Percentiles rank a stretch among this genome's conserved stretches.
Conservation (phyloP, 345 rosid genomes). For the Brassica incana region DNA sequence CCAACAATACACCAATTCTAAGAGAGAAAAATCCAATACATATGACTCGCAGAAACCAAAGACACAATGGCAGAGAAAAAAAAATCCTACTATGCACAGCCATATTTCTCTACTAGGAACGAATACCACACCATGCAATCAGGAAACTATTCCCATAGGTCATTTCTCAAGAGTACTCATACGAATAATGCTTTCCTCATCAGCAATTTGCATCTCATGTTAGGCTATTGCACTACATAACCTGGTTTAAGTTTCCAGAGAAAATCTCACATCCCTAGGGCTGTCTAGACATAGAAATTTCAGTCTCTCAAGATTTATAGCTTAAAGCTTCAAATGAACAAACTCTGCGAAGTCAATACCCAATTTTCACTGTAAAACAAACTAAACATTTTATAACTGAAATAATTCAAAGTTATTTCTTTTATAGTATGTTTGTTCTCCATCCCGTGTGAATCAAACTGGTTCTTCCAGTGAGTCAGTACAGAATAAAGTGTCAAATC, state of each 20-base stretch:
- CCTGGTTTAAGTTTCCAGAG: background rate
- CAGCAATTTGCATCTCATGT: conserved; percentile 4
- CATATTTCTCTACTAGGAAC: background rate
- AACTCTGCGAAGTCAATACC: background rate
- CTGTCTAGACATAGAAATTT: background rate
- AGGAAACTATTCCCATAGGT: background rate
- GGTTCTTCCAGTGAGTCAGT: background rate
- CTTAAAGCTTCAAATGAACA: conserved; percentile 1
- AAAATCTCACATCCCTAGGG: background rate
- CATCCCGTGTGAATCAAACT: background rate
- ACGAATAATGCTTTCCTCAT: conserved; percentile 2
- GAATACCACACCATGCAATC: background rate
- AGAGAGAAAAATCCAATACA: background rate
- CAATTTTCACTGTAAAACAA: background rate
- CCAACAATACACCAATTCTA: conserved; percentile 23
- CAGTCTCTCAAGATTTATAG: background rate
- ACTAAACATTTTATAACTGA: background rate
- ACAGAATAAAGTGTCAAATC: background rate
- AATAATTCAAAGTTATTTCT: background rate
- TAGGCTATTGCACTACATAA: background rate
- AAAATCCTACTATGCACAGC: background rate
- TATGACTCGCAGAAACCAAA: conserved; percentile 2
- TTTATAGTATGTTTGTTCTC: background rate
- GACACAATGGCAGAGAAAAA: conserved; percentile 4
- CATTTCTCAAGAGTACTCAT: conserved; percentile 5